These are phyloP conservation scores for Trifolium pratense DNA, from an alignment of 306 rosid genomes.

Conservation along the genomic window DNA sequence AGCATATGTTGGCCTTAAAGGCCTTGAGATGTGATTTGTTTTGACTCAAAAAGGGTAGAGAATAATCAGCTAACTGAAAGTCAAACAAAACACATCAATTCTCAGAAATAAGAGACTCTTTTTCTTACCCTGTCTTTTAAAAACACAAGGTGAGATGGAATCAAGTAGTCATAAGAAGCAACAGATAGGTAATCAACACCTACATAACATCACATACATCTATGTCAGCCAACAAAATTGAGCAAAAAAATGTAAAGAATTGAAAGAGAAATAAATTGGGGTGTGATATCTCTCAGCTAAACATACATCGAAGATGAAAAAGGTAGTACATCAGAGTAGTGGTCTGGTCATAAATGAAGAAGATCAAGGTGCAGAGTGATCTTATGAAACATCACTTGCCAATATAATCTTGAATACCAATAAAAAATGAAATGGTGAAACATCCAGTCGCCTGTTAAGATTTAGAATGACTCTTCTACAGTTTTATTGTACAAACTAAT, in stretches of 20 bases:
- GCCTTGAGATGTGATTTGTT: conserved; percentile 21
- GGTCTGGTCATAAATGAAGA: background rate
- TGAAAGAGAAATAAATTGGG: conserved; percentile 7
- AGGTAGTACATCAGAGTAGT: background rate
- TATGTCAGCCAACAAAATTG: conserved; percentile 35
- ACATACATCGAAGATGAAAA: conserved; percentile 19
- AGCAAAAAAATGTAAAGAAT: conserved; percentile 9
- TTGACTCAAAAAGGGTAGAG: conserved; percentile 5
- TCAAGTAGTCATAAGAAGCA: conserved; percentile 52
- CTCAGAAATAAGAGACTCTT: background rate
- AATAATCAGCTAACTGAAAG: conserved; percentile 21
- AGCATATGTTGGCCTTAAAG: conserved; percentile 1
- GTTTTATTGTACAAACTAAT: background rate
- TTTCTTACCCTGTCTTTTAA: conserved; percentile 54
- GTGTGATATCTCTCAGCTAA: conserved; percentile 16
- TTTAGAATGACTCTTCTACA: background rate
- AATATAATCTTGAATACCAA: conserved; percentile 19
- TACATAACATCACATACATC: conserved; percentile 35
- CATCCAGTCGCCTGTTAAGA: conserved; percentile 19
- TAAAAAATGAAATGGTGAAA: conserved; percentile 19
- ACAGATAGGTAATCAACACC: conserved; percentile 56
- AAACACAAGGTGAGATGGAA: conserved; percentile 53
- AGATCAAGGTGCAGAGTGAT: conserved; percentile 29
- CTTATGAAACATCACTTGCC: conserved; percentile 18
- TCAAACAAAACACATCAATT: conserved; percentile 10